Percentiles rank a stretch among this genome's conserved stretches.
phyloP scores from a whole-genome alignment of 768 basidiomycete species.

The Mycena haematopus region DNA sequence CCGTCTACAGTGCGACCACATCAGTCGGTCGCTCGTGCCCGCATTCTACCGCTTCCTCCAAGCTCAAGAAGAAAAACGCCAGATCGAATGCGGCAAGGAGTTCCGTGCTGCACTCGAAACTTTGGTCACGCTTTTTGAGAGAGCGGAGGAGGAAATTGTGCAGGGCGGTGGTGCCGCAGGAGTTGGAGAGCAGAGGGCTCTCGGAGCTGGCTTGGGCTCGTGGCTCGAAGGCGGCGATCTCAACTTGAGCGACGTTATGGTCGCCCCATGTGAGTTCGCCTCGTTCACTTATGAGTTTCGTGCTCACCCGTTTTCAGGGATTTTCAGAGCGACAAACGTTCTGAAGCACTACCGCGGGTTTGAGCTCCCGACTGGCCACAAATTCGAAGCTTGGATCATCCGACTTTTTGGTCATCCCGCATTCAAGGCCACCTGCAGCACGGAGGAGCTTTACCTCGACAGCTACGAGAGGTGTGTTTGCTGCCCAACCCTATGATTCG shows the following conservation, averaged over 20 bases:
- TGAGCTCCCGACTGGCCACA: conserved; percentile 53
- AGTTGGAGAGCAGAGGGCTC: conserved; percentile 46
- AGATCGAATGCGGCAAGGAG: conserved; percentile 58
- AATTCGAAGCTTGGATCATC: conserved; percentile 58
- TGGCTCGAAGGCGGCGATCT: conserved; percentile 66
- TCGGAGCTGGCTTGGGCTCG: conserved; percentile 55
- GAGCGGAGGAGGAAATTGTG: conserved; percentile 56
- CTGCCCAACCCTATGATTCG: neutral
- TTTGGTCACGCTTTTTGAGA: conserved; percentile 61
- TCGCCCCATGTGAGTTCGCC: conserved; percentile 64
- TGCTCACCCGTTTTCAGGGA: conserved; percentile 49
- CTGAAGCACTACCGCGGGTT: conserved; percentile 74
- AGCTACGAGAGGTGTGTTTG: conserved; percentile 68
- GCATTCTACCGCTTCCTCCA: conserved; percentile 80
- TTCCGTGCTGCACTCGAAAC: conserved; percentile 57
- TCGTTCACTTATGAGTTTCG: conserved; percentile 5
- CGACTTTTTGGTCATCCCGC: conserved; percentile 64
- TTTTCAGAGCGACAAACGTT: conserved; percentile 69
- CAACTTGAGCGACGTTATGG: conserved; percentile 72
- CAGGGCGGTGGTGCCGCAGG: conserved; percentile 45
- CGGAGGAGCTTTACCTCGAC: conserved; percentile 68
- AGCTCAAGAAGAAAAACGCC: conserved; percentile 62
- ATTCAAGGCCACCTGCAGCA: conserved; percentile 73
- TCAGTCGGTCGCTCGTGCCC: conserved; percentile 69
- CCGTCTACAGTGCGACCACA: conserved; percentile 71